Conservation (phyloP, 108 stramenopile species). For the Fragilariopsis cylindrus region DNA sequence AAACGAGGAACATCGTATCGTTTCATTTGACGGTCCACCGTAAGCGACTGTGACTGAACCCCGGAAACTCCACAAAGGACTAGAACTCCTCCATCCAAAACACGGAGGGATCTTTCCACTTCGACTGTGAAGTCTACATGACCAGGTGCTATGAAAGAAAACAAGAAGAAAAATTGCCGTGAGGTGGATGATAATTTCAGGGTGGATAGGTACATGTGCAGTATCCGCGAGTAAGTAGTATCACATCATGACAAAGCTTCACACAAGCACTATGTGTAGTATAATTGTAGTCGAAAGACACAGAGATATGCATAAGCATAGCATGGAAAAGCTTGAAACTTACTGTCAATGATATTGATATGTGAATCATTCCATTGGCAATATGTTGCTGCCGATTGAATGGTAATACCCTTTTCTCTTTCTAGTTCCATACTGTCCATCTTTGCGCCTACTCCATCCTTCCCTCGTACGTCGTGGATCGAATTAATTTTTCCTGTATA, state of each 20-base stretch:
- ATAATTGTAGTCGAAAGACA: no score
- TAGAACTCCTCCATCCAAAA: conserved; percentile 96
- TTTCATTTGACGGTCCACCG: conserved; percentile 99
- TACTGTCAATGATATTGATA: conserved; percentile 97
- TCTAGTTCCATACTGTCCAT: conserved; percentile 99
- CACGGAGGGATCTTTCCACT: conserved; percentile 98
- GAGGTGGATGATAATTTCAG: no score
- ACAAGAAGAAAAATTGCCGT: no score
- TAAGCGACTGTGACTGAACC: conserved; percentile 98
- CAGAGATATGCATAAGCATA: no score
- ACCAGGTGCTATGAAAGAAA: conserved; percentile 77
- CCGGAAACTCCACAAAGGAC: conserved; percentile 98
- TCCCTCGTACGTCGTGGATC: conserved; percentile 98
- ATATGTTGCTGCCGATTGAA: conserved; percentile 99
- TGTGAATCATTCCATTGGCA: conserved; percentile 94
- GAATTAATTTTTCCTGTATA: conserved; percentile 97
- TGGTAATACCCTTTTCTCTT: conserved; percentile 98
- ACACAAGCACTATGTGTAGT: no score
- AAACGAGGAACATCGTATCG: conserved; percentile 98
- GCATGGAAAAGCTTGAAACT: neutral
- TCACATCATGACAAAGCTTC: no score
- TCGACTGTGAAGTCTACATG: conserved; percentile 88
- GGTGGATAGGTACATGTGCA: no score
- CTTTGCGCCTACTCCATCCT: conserved; percentile 99
- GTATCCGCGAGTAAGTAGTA: no score